Evolutionary conservation across 2,329 filamentous ascomycete genomes (phyloP).

Genomic region (Xylaria sp.): DNA sequence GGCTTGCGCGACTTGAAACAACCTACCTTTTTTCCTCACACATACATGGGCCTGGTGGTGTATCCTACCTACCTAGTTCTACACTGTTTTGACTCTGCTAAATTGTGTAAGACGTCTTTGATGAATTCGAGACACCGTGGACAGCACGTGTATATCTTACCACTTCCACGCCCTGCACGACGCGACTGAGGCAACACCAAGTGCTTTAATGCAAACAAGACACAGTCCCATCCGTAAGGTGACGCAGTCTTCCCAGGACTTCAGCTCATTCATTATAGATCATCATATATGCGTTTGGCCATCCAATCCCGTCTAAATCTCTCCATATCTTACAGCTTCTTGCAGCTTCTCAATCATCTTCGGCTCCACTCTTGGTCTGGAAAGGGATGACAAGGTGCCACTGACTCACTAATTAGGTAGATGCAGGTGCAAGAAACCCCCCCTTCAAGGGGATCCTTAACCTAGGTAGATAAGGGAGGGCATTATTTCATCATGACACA

Average conservation of each 20-base stretch:
- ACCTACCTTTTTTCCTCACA: slow-evolving; percentile 16
- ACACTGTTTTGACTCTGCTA: background rate
- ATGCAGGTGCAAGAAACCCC: background rate
- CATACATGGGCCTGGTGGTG: background rate
- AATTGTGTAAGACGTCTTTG: background rate
- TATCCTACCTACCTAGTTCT: background rate
- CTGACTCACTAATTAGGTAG: background rate
- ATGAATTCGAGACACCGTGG: background rate
- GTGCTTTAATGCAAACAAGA: background rate
- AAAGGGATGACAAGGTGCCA: background rate
- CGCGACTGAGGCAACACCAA: background rate
- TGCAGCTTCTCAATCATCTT: background rate
- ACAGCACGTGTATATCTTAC: background rate
- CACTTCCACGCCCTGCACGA: background rate
- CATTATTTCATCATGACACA: background rate
- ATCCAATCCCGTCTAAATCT: background rate
- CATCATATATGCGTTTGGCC: background rate
- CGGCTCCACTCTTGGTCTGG: background rate
- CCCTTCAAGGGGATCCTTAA: background rate
- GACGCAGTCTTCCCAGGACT: too few species aligned
- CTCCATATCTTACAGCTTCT: background rate
- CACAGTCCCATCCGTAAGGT: background rate
- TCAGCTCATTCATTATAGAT: background rate
- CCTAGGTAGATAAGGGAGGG: background rate
- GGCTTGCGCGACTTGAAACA: slow-evolving; percentile 8